Evolutionary conservation across 176 grass and related monocot species (phyloP).

Genomic region (Zoysia japonica): DNA sequence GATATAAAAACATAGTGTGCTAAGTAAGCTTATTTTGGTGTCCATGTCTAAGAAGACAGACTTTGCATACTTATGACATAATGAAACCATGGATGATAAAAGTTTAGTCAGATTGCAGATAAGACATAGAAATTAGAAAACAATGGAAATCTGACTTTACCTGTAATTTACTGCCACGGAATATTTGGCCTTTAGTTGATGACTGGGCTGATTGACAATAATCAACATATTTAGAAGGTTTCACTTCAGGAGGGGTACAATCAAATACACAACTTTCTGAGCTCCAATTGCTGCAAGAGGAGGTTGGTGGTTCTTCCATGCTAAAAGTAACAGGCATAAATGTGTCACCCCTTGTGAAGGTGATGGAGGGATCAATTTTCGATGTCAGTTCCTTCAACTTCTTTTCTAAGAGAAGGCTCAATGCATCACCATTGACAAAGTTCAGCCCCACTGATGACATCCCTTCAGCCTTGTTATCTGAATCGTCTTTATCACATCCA

Average conservation of each 20-base stretch:
- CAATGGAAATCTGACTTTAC: constrained; percentile 26
- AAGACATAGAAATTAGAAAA: background rate
- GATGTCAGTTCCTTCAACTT: constrained; percentile 73
- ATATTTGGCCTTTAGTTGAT: constrained; percentile 52
- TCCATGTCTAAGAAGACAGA: background rate
- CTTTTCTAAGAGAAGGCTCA: constrained; percentile 78
- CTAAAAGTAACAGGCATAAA: constrained; percentile 39
- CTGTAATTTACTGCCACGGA: constrained; percentile 36
- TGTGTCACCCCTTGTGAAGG: constrained; percentile 52
- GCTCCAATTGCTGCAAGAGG: constrained; percentile 28
- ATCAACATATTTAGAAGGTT: constrained; percentile 37
- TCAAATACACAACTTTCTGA: constrained; percentile 35
- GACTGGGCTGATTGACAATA: constrained; percentile 47
- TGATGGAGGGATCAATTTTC: constrained; percentile 54
- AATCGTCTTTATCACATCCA: constrained; percentile 37
- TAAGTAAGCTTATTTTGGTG: background rate
- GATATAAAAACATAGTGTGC: constrained; percentile 16
- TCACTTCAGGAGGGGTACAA: constrained; percentile 41
- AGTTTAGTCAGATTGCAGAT: background rate
- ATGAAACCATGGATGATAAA: background rate
- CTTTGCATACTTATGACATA: background rate
- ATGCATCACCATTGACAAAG: constrained; percentile 65
- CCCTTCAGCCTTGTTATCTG: constrained; percentile 40
- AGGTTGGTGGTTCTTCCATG: constrained; percentile 31
- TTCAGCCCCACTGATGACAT: constrained; percentile 47